A percentile compares a stretch with the other conserved stretches of the same genome.
Conservation (phyloP, 768 basidiomycete genomes). For the Omphalotus guepiniiformis region DNA sequence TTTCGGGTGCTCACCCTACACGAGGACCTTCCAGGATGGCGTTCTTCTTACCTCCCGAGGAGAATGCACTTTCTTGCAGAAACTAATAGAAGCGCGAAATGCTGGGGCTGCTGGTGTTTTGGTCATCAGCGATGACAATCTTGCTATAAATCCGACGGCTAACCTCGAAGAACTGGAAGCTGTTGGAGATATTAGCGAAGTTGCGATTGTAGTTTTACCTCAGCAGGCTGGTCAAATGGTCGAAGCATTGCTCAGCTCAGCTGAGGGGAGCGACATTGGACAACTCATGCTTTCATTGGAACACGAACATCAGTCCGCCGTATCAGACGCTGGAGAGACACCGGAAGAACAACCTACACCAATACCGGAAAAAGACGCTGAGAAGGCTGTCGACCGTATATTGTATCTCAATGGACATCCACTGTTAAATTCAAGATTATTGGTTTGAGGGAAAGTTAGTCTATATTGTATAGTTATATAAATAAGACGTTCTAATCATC, state of each 20-base stretch:
- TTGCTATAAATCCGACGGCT: conserved; percentile 62
- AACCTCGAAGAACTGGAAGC: conserved; percentile 49
- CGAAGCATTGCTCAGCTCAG: conserved; percentile 49
- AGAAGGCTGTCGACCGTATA: conserved; percentile 41
- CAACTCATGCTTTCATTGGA: conserved; percentile 52
- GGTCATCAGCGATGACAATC: conserved; percentile 63
- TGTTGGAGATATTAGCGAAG: conserved; percentile 54
- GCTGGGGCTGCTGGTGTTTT: conserved; percentile 78
- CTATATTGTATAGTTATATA: not conserved
- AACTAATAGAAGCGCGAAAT: conserved; percentile 62
- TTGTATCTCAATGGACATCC: conserved; percentile 77
- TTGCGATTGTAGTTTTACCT: conserved; percentile 56
- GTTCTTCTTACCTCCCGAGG: conserved; percentile 71
- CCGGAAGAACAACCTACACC: conserved; percentile 17
- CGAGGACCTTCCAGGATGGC: conserved; percentile 40
- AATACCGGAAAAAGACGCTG: conserved; percentile 23
- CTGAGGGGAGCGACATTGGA: conserved; percentile 41
- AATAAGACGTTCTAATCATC: conserved; percentile 45
- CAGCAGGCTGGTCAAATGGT: conserved; percentile 49
- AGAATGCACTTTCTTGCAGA: conserved; percentile 84
- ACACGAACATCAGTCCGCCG: conserved; percentile 25
- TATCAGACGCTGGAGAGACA: conserved; percentile 20
- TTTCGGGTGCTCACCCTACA: conserved; percentile 59
- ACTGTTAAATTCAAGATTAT: conserved; percentile 68
- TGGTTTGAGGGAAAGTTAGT: conserved; percentile 36